phyloP scores from a whole-genome alignment of 2,329 filamentous ascomycete species.

The Fusarium marasasianum region DNA sequence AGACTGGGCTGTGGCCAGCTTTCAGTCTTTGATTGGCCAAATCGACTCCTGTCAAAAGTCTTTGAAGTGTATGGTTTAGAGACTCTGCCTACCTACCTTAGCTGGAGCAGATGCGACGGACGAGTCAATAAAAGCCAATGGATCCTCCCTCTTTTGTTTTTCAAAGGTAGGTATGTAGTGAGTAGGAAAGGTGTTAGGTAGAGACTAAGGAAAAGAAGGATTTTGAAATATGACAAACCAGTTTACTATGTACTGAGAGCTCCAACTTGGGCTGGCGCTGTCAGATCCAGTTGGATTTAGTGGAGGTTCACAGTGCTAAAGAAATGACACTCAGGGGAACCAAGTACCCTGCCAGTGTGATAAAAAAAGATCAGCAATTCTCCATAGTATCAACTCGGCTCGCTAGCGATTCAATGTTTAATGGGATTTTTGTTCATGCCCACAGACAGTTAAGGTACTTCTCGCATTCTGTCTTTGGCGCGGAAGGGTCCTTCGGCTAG shows the following conservation, averaged over 20 bases:
- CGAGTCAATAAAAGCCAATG: not conserved
- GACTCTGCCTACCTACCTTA: not conserved
- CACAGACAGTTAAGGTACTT: not conserved
- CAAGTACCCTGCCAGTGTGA: constrained; percentile 9
- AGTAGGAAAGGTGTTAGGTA: not conserved
- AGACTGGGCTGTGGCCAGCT: constrained; percentile 39
- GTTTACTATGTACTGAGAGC: not conserved
- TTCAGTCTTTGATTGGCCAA: constrained; percentile 39
- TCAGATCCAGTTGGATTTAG: constrained; percentile 20
- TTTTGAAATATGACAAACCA: constrained; percentile 8
- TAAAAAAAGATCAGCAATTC: constrained; percentile 26
- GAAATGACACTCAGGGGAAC: constrained; percentile 7
- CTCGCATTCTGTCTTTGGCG: not conserved
- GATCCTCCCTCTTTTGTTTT: not conserved
- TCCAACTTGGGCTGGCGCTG: constrained; percentile 23
- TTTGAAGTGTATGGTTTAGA: constrained; percentile 18
- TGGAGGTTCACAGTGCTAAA: constrained; percentile 27
- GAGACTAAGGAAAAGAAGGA: not conserved
- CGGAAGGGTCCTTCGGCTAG: constrained; percentile 12
- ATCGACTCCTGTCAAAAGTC: not conserved
- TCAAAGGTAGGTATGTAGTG: not conserved
- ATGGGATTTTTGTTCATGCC: not conserved
- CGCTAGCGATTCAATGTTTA: not conserved
- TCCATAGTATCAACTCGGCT: not conserved
- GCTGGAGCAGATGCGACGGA: not conserved